These are phyloP conservation scores for Isabelozyma rhagii DNA, from an alignment of 805 yeast genomes.

Conservation along the genomic window DNA sequence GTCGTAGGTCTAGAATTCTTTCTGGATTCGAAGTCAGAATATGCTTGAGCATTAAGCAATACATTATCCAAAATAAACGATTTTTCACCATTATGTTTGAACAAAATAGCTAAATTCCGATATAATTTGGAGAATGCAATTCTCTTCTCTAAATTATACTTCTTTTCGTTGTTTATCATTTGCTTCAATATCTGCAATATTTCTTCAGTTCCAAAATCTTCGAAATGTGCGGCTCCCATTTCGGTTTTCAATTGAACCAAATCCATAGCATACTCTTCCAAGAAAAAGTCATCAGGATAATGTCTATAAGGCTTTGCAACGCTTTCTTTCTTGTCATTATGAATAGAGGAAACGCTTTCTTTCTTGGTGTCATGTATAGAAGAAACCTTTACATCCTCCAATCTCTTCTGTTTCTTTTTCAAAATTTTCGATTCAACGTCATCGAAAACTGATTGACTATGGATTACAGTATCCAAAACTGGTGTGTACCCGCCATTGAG, in stretches of 20 bases:
- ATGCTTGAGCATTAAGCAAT: constrained; percentile 23
- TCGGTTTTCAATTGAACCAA: constrained; percentile 18
- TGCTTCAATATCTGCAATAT: constrained; percentile 13
- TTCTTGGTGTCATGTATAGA: neutral
- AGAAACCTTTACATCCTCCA: neutral
- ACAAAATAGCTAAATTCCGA: constrained; percentile 27
- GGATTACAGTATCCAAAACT: constrained; percentile 54
- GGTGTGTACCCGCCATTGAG: constrained; percentile 60
- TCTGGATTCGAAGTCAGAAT: constrained; percentile 11
- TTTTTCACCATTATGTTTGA: constrained; percentile 28
- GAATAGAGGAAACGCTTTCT: neutral
- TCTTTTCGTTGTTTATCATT: constrained; percentile 11
- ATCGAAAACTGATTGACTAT: constrained; percentile 41
- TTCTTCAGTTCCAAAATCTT: constrained; percentile 3
- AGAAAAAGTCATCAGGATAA: constrained; percentile 28
- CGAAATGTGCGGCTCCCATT: constrained; percentile 16
- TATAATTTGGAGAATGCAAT: constrained; percentile 22
- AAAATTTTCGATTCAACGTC: constrained; percentile 10
- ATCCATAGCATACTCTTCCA: constrained; percentile 33
- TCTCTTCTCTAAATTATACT: constrained; percentile 13
- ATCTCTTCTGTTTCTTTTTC: constrained; percentile 2
- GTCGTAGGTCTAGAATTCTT: constrained; percentile 1
- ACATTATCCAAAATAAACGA: constrained; percentile 36
- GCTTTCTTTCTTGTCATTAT: neutral
- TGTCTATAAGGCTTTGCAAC: constrained; percentile 16